Conservation (phyloP, 129 eudicot genomes). For the Ambrosia trifida region DNA sequence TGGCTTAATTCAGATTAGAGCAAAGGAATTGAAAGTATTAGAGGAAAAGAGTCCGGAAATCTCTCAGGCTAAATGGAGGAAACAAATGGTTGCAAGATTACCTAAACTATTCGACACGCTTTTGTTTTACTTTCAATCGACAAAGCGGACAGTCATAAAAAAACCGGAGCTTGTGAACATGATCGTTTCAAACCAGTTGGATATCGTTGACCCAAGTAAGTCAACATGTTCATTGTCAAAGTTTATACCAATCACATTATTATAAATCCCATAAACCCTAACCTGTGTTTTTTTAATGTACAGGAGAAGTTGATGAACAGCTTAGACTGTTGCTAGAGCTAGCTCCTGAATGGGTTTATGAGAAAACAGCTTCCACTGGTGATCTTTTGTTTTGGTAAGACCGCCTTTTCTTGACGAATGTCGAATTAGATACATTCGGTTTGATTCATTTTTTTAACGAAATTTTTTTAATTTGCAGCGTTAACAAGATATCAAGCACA, state of each 20-base stretch:
- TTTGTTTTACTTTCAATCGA: slow-evolving; percentile 59
- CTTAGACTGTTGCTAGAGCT: slow-evolving; percentile 69
- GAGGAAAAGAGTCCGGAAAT: slow-evolving; percentile 76
- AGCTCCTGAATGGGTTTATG: slow-evolving; percentile 74
- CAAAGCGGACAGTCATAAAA: slow-evolving; percentile 62
- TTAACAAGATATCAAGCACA: slow-evolving; percentile 54
- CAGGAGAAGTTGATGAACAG: slow-evolving; percentile 84
- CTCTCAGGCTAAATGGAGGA: slow-evolving; percentile 68
- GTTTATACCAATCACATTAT: background rate
- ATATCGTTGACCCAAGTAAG: slow-evolving; percentile 67
- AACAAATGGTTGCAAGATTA: slow-evolving; percentile 57
- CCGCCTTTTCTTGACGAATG: background rate
- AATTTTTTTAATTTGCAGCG: slow-evolving; percentile 40
- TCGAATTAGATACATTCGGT: background rate
- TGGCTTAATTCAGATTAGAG: slow-evolving; percentile 51
- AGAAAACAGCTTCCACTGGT: slow-evolving; percentile 51
- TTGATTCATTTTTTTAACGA: background rate
- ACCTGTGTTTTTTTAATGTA: background rate
- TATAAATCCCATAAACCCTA: slow-evolving; percentile 4
- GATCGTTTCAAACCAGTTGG: slow-evolving; percentile 52
- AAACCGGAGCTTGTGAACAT: slow-evolving; percentile 71
- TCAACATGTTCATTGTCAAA: background rate
- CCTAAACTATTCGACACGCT: slow-evolving; percentile 73
- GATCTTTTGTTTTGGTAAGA: slow-evolving; percentile 64
- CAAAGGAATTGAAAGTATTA: slow-evolving; percentile 49